Percentiles rank a stretch among this genome's conserved stretches.
phyloP scores from a whole-genome alignment of 768 basidiomycete species.

The Amanita pseudoporphyria region DNA sequence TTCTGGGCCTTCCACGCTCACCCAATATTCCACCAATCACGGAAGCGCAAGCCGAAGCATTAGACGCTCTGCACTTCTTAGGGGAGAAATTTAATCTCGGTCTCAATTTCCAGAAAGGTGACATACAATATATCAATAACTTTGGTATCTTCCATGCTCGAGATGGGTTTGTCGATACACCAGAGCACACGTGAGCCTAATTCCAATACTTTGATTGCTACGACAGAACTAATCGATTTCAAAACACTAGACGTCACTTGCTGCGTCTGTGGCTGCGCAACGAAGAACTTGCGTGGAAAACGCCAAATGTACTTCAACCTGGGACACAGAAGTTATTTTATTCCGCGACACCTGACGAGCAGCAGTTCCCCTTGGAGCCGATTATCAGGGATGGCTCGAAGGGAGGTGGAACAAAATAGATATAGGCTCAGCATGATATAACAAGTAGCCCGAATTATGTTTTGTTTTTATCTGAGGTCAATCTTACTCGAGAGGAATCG shows the following conservation, averaged over 20 bases:
- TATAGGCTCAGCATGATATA: constrained; percentile 10
- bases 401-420: constrained; percentile 19
- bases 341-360: constrained; percentile 28
- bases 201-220: constrained; percentile 5
- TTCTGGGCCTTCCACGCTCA: constrained; percentile 23
- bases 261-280: constrained; percentile 37
- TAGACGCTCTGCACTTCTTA: constrained; percentile 35
- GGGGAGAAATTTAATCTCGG: constrained; percentile 33
- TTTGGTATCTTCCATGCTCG: constrained; percentile 33
- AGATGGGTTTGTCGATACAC: constrained; percentile 32
- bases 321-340: constrained; percentile 29
- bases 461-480: no score
- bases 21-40: constrained; percentile 35
- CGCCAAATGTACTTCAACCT: constrained; percentile 26
- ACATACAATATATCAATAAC: constrained; percentile 41
- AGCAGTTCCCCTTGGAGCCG: constrained; percentile 34
- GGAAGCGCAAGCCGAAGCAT: constrained; percentile 39
- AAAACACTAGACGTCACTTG: constrained; percentile 27
- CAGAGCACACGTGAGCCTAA: constrained; percentile 27
- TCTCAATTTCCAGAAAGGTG: constrained; percentile 38
- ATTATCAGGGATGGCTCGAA: constrained; percentile 27
- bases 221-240: neutral
- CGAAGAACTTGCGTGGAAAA: constrained; percentile 36
- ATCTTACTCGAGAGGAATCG: no score
- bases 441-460: no score